Evolutionary conservation across 768 basidiomycete species (phyloP).

Genomic region (Psilocybe tampanensis): DNA sequence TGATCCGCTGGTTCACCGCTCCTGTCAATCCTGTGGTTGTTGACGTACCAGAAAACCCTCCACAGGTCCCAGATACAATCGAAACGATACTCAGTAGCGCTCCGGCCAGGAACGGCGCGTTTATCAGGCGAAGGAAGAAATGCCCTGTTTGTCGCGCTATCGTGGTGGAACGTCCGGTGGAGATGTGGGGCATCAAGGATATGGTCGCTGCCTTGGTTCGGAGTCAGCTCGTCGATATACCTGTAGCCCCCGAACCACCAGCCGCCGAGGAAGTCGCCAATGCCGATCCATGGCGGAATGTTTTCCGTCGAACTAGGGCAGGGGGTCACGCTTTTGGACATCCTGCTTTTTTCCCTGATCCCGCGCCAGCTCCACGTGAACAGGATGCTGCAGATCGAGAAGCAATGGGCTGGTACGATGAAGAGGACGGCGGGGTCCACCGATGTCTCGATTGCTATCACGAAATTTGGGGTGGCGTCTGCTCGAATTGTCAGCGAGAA

Average conservation of each 20-base stretch:
- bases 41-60: conserved; percentile 30
- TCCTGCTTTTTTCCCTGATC: not conserved
- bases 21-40: conserved; percentile 26
- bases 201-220: conserved; percentile 56
- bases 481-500: conserved; percentile 59
- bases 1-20: conserved; percentile 75
- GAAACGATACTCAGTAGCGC: conserved; percentile 36
- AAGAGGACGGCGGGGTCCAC: conserved; percentile 76
- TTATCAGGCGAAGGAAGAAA: conserved; percentile 59
- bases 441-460: conserved; percentile 78
- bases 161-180: conserved; percentile 63
- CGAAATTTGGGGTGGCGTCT: conserved; percentile 74
- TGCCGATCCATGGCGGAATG: conserved; percentile 65
- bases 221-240: conserved; percentile 51
- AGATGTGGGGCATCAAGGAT: conserved; percentile 71
- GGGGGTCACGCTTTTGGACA: not conserved
- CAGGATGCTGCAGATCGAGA: conserved; percentile 31
- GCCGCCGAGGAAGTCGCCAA: conserved; percentile 26
- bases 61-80: conserved; percentile 12
- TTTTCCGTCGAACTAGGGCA: conserved; percentile 45
- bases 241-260: conserved; percentile 23
- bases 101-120: conserved; percentile 43
- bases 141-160: conserved; percentile 75
- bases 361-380: conserved; percentile 6
- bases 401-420: conserved; percentile 66